Evolutionary conservation across 495 filamentous ascomycete genomes (phyloP).

Genomic region (Daldinia vernicosa): DNA sequence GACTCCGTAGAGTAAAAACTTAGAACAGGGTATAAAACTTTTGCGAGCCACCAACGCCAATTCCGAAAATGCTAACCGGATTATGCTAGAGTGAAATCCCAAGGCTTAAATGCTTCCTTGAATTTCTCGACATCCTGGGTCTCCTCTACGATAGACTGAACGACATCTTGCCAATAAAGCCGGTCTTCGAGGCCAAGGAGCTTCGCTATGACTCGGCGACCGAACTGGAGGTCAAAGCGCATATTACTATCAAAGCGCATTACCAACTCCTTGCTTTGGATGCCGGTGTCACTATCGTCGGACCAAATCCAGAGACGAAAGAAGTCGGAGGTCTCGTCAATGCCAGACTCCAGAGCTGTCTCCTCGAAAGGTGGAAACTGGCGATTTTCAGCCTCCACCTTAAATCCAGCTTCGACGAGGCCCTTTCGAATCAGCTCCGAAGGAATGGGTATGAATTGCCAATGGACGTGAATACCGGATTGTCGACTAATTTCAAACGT

Average conservation of each 20-base stretch:
- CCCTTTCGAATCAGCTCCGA: constrained; percentile 68
- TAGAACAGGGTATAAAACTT: constrained; percentile 44
- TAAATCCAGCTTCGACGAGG: constrained; percentile 83
- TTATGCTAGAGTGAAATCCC: constrained; percentile 71
- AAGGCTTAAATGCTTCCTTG: constrained; percentile 83
- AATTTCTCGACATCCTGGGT: constrained; percentile 79
- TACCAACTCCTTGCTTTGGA: constrained; percentile 58
- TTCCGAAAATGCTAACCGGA: constrained; percentile 17
- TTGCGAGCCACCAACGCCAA: constrained; percentile 40
- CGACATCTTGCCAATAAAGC: constrained; percentile 82
- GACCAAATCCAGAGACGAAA: constrained; percentile 87
- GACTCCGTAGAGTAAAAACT: constrained; percentile 16
- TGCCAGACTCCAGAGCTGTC: constrained; percentile 45
- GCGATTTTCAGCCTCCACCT: constrained; percentile 81
- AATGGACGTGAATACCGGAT: constrained; percentile 84
- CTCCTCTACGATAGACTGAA: constrained; percentile 80
- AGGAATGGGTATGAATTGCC: constrained; percentile 90
- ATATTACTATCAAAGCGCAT: constrained; percentile 57
- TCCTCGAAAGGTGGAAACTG: constrained; percentile 67
- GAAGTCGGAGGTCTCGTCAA: constrained; percentile 70
- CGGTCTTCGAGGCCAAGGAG: constrained; percentile 78
- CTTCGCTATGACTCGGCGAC: constrained; percentile 85
- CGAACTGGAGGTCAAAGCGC: constrained; percentile 69
- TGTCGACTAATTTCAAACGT: constrained; percentile 88
- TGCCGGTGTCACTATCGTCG: constrained; percentile 53